phyloP scores from a whole-genome alignment of 495 filamentous ascomycete species.

The Neurospora hispaniola region DNA sequence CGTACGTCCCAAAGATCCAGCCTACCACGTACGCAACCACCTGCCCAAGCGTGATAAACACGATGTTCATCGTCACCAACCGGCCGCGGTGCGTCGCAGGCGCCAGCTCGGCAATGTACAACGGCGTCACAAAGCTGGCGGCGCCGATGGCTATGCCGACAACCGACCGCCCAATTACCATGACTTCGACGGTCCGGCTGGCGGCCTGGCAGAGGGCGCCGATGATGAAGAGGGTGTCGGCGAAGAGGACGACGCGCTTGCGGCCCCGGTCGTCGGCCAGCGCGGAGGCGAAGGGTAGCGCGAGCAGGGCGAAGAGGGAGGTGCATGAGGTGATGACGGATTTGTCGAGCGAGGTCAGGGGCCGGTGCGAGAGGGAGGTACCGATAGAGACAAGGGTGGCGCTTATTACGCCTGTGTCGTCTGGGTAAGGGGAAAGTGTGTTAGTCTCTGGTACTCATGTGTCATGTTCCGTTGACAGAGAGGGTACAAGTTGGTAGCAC shows the following conservation, averaged over 20 bases:
- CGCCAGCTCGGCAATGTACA: conserved; percentile 80
- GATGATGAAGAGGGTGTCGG: conserved; percentile 65
- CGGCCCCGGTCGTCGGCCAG: conserved; percentile 68
- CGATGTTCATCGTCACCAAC: conserved; percentile 62
- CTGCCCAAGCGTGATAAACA: conserved; percentile 81
- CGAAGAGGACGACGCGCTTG: conserved; percentile 63
- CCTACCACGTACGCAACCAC: conserved; percentile 75
- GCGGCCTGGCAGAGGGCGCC: conserved; percentile 65
- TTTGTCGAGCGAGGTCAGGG: conserved; percentile 66
- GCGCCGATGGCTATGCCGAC: conserved; percentile 77
- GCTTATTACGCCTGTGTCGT: conserved; percentile 81
- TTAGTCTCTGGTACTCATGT: conserved; percentile 4
- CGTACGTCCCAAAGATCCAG: conserved; percentile 50
- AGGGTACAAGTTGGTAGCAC: background rate
- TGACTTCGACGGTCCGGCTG: conserved; percentile 49
- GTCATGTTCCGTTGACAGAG: background rate
- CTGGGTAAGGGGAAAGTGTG: conserved; percentile 31
- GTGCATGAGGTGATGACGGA: conserved; percentile 76
- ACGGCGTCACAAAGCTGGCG: conserved; percentile 70
- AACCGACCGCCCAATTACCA: conserved; percentile 70
- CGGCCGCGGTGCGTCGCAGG: conserved; percentile 64
- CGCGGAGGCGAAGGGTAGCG: conserved; percentile 64
- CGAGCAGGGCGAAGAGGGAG: conserved; percentile 65
- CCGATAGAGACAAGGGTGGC: conserved; percentile 74
- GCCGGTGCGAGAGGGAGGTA: conserved; percentile 56